phyloP scores from a whole-genome alignment of 2,329 filamentous ascomycete genomes.

The Xylaria polymorpha region DNA sequence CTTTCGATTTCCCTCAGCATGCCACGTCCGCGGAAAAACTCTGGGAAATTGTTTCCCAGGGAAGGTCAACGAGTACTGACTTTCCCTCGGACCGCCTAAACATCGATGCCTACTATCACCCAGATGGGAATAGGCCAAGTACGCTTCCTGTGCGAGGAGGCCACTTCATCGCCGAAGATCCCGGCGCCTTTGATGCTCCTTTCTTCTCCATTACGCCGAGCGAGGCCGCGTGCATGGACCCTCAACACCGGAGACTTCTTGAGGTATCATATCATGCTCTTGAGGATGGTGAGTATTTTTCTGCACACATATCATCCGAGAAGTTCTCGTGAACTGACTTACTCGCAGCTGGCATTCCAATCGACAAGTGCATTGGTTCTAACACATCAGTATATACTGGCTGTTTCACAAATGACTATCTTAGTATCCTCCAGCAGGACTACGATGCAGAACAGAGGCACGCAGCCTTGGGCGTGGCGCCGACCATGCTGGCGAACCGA shows the following conservation, averaged over 20 bases:
- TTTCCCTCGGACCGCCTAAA: conserved; percentile 29
- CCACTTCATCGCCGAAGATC: conserved; percentile 26
- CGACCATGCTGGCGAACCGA: conserved; percentile 28
- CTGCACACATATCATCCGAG: too few relatives aligned
- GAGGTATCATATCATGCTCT: conserved; percentile 33
- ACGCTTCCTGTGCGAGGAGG: conserved; percentile 24
- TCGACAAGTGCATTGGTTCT: conserved; percentile 16
- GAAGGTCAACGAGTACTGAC: conserved; percentile 20
- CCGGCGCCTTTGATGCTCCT: conserved; percentile 32
- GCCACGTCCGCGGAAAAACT: conserved; percentile 11
- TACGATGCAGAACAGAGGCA: conserved; percentile 21
- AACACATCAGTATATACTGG: conserved; percentile 31
- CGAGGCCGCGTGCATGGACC: conserved; percentile 25
- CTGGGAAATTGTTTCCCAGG: conserved; percentile 26
- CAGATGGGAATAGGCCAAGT: conserved; percentile 13
- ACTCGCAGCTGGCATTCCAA: conserved; percentile 26
- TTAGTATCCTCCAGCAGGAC: conserved; percentile 22
- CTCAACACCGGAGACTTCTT: conserved; percentile 30
- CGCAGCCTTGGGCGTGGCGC: conserved; percentile 15
- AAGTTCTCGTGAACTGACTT: too few relatives aligned
- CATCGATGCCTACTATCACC: conserved; percentile 34
- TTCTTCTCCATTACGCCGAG: conserved; percentile 29
- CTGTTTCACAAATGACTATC: conserved; percentile 34
- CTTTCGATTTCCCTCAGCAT: conserved; percentile 16
- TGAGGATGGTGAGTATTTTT: conserved; percentile 29